Conservation (phyloP, 257 asterid species). For the Solanum pinnatisectum region DNA sequence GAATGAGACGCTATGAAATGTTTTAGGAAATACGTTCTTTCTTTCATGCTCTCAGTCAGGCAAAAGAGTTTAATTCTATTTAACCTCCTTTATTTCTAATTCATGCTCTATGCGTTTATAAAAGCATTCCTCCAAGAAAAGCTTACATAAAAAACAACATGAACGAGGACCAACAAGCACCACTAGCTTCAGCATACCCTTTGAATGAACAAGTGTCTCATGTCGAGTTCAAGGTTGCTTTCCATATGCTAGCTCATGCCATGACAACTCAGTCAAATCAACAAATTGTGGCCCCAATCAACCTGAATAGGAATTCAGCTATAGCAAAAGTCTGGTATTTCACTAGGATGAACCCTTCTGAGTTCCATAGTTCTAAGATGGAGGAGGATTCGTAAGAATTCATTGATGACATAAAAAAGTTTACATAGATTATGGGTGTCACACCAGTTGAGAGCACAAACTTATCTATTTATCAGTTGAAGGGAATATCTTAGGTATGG, state of each 20-base stretch:
- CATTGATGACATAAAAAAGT: too few relatives aligned
- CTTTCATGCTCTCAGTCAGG: not conserved
- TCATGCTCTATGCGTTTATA: not conserved
- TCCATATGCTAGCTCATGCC: not conserved
- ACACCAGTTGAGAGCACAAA: too few relatives aligned
- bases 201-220: not conserved
- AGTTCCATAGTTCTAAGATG: not conserved
- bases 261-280: not conserved
- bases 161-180: not conserved
- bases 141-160: not conserved
- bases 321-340: not conserved
- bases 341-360: not conserved
- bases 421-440: too few relatives aligned
- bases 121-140: not conserved
- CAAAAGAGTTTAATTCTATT: not conserved
- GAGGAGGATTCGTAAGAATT: not conserved
- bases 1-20: not conserved
- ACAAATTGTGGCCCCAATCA: not conserved
- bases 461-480: too few relatives aligned
- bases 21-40: not conserved
- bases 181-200: not conserved
- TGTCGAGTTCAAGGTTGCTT: not conserved
- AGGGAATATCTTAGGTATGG: too few relatives aligned
- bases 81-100: not conserved
- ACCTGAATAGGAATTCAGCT: not conserved